Percentiles rank a stretch among this genome's conserved stretches.
Evolutionary conservation across 2,329 filamentous ascomycete species (phyloP).

Genomic region (Alternaria atra): DNA sequence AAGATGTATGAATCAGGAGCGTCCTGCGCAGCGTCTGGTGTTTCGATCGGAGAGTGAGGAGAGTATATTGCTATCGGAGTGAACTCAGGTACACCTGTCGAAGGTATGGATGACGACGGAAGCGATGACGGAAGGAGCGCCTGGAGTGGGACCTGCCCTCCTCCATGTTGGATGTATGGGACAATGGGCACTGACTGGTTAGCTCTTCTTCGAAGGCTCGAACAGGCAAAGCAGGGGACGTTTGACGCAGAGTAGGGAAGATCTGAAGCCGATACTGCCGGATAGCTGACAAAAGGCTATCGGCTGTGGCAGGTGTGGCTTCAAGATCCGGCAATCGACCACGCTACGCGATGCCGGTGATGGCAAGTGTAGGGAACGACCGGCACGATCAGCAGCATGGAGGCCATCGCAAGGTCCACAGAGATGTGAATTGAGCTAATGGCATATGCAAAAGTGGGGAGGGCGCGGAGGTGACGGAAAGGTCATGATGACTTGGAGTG

Average conservation of each 20-base stretch:
- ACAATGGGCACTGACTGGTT: constrained; percentile 48
- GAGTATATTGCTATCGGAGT: constrained; percentile 33
- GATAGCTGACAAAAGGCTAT: constrained; percentile 13
- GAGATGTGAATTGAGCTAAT: constrained; percentile 21
- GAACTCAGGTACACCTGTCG: constrained; percentile 36
- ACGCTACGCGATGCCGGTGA: constrained; percentile 9
- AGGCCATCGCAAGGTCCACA: constrained; percentile 3
- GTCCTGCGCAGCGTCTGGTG: constrained; percentile 40
- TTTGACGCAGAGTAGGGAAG: constrained; percentile 9
- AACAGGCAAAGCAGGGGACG: constrained; percentile 16
- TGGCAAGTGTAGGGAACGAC: constrained; percentile 26
- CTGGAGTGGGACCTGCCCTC: constrained; percentile 47
- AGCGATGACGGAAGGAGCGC: constrained; percentile 36
- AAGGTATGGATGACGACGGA: constrained; percentile 32
- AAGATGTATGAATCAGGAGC: constrained; percentile 26
- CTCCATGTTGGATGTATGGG: constrained; percentile 47
- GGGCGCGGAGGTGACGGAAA: constrained; percentile 34
- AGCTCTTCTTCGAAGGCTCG: constrained; percentile 30
- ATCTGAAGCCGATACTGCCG: constrained; percentile 36
- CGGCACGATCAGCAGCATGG: constrained; percentile 1
- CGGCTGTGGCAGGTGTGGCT: background rate
- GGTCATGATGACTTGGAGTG: constrained; percentile 32
- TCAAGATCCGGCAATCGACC: constrained; percentile 12
- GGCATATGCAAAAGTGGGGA: constrained; percentile 22
- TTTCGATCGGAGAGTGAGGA: constrained; percentile 20